Evolutionary conservation across 176 grass and related monocot species (phyloP).

Genomic region (Carex kokanica): DNA sequence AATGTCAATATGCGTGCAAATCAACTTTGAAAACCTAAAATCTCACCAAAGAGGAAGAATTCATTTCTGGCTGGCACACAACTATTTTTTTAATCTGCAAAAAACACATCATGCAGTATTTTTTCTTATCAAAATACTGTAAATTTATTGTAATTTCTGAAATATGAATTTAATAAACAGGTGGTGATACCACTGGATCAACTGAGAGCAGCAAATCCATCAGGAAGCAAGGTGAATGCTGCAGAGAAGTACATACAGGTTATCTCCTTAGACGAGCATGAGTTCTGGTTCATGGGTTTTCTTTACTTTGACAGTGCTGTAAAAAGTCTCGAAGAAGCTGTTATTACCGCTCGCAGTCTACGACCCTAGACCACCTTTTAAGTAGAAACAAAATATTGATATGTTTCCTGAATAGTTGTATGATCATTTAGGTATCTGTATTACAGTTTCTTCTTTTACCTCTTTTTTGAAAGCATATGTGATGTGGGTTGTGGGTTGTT

Average conservation of each 20-base stretch:
- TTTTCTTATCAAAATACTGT: slow-evolving; percentile 7
- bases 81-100: neutral
- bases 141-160: neutral
- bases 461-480: slow-evolving; percentile 10
- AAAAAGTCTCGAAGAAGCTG: slow-evolving; percentile 65
- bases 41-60: neutral
- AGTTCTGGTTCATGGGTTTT: slow-evolving; percentile 96
- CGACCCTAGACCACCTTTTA: slow-evolving; percentile 42
- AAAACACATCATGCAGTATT: neutral
- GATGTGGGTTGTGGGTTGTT: neutral
- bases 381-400: neutral
- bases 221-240: slow-evolving; percentile 62
- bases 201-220: slow-evolving; percentile 75
- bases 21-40: neutral
- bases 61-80: neutral
- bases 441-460: slow-evolving; percentile 25
- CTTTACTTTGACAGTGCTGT: slow-evolving; percentile 63
- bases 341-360: slow-evolving; percentile 48
- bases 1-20: neutral
- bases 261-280: slow-evolving; percentile 70
- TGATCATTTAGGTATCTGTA: slow-evolving; percentile 25
- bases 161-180: slow-evolving; percentile 35
- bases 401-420: neutral
- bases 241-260: slow-evolving; percentile 81
- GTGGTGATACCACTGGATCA: slow-evolving; percentile 87